Evolutionary conservation across 140 eudicot genomes (phyloP), one percentile per base, ranked within the genome.

Genomic region (Stevia rebaudiana): DNA sequence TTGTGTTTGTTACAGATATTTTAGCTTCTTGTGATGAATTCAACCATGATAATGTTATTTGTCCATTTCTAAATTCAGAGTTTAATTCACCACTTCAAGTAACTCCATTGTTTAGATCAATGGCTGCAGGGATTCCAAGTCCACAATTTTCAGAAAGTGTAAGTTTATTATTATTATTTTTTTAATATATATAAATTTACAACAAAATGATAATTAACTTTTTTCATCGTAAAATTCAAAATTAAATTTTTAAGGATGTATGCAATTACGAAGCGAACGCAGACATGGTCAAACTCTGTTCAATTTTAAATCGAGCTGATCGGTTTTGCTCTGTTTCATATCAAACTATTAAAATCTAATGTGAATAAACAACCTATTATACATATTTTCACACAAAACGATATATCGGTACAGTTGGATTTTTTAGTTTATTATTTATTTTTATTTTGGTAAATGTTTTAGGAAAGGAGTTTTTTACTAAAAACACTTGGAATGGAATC

Each of bases 71-170:
- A 48, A 78, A 42, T 71, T 63, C 84, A 17, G 94, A 85, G 63
- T 85, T 81, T 64, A 76, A 80, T 59, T 92, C 99, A 35, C 99
- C 99, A 5, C 53, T 81, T 65, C 99, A 85, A 69, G 89, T 85
- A 72, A 92, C 99, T 51, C 99, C 99, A 5, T 31, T 92, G 77
- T 92, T 92, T 74, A 74, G 81, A 74, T 73, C 99, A 11, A 68
- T 92, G 83, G 95, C 97, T 43, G 86, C 95, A 28, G 86, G 89
- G 64, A 78, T 92, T 72, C 99, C 99, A 18, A 88, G 94, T 73
- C 99, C 99, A 39, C 86, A 85, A 58, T 88, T 92, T 72, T 92
- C 97, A 40, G 97, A 88, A 81, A 92, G 99, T 79, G 99, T 92
- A 78, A 85, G 98, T 65, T 58, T n/a, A n/a, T n/a, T n/a, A 41